Base-by-base conservation (phyloP, 495 filamentous ascomycete species). In the Aspergillus ostianus region DNA sequence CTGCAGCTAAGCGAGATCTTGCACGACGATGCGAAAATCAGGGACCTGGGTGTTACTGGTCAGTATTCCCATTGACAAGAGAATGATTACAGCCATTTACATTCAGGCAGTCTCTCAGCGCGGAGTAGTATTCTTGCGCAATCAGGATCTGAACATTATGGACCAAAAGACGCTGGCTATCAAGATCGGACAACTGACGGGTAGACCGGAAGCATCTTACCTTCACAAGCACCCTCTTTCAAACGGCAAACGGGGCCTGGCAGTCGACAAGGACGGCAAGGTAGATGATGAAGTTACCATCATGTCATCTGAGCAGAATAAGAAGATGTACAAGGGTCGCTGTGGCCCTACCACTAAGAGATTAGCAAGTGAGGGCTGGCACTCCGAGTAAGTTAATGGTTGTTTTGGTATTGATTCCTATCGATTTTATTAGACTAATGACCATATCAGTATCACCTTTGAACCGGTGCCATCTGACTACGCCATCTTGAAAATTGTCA, bases 201-300 rank as follows among this genome's bases (percentile, higher is more conserved):
- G 85, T 60, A 83, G 85, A 60, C 86, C 85, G 3, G 62, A 69
- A 4, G 78, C 71, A 6, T 82, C 81, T 8, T 72, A 74, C 47
- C 78, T 91, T 21, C 88, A 90, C 73, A 85, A 90, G 62, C 87
- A 90, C 72, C 88, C 87, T 3, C 69, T 90, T 53, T 89, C 89
- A 73, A 82, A 80, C 59, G 81, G 79, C 0, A 75, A 77, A 32
- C 74, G 82, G 26, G 71, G 73, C 52, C 85, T 83, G 72, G 82
- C 83, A 21, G 81, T 77, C 21, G 77, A 79, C 10, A 41, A 41
- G 36, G 10, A 41, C 10, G 36, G 36, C 1, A 41, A 41, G 5
- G 10, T 15, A 8, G 89, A 92, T 63, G 77, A 87, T 61, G 81
- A 92, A 66, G 90, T 92, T 70, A 89, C 84, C 67, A 82, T 87